Conservation (phyloP, 768 basidiomycete species). For the Leccinum subtestaceum region DNA sequence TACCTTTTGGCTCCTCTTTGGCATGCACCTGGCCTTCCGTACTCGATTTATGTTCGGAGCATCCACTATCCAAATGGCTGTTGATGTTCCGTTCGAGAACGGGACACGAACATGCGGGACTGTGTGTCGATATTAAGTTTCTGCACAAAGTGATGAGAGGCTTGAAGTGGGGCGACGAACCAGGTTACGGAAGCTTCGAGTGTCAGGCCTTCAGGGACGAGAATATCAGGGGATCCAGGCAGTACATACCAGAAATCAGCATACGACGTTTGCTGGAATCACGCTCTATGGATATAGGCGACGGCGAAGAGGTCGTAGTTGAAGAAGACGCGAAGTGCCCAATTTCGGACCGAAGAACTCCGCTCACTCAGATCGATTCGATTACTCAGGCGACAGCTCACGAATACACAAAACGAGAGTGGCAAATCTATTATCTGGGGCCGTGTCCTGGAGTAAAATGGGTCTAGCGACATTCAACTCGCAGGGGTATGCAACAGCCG, state of each 20-base stretch:
- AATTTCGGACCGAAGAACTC: not conserved
- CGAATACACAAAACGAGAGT: not conserved
- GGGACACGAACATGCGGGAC: constrained; percentile 47
- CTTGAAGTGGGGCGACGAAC: constrained; percentile 16
- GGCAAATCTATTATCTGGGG: not conserved
- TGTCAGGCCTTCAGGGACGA: not conserved
- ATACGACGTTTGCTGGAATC: constrained; percentile 1
- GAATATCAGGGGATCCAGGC: too few relatives aligned
- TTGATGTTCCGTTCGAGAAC: constrained; percentile 47
- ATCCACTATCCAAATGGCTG: constrained; percentile 48
- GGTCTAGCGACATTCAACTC: constrained; percentile 6
- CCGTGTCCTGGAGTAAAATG: not conserved
- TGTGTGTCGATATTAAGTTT: constrained; percentile 18
- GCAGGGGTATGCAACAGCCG: constrained; percentile 2
- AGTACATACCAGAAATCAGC: constrained; percentile 18
- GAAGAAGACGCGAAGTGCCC: not conserved
- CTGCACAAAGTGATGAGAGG: not conserved
- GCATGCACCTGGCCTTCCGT: not conserved
- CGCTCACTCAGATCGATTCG: not conserved
- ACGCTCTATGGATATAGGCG: not conserved
- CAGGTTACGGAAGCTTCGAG: constrained; percentile 19
- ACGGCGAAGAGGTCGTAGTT: not conserved
- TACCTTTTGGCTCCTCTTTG: constrained; percentile 20
- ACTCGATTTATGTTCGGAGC: constrained; percentile 26
- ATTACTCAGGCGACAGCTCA: not conserved